Evolutionary conservation across 371 early-diverging fungal genomes (phyloP).

Genomic region (Synchytrium microbalum): DNA sequence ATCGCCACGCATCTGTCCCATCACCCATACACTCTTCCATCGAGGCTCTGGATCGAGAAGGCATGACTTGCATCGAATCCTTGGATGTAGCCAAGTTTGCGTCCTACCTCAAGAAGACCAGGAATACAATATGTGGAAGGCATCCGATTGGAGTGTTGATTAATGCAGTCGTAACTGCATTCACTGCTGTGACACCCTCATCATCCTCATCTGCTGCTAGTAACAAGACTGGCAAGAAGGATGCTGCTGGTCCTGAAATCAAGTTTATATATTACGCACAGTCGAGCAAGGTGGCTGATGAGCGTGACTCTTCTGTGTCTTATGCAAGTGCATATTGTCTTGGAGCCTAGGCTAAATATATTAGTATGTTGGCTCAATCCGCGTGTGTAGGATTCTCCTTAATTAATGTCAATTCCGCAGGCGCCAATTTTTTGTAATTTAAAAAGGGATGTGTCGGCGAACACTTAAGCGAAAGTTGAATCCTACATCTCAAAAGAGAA

Average conservation of each 20-base stretch:
- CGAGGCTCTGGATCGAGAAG: constrained; percentile 65
- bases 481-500: too few relatives aligned
- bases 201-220: constrained; percentile 8
- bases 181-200: constrained; percentile 15
- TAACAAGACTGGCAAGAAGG: constrained; percentile 3
- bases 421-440: too few relatives aligned
- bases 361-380: too few relatives aligned
- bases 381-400: too few relatives aligned
- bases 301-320: constrained; percentile 38
- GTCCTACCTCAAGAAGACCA: constrained; percentile 59
- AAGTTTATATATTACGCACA: constrained; percentile 83
- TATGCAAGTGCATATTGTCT: constrained; percentile 35
- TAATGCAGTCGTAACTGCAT: constrained; percentile 39
- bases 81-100: constrained; percentile 52
- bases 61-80: constrained; percentile 64
- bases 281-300: constrained; percentile 36
- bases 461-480: too few relatives aligned
- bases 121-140: constrained; percentile 90
- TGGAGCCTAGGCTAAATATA: too few relatives aligned
- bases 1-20: constrained; percentile 8
- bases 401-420: too few relatives aligned
- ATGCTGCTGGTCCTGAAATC: constrained; percentile 16
- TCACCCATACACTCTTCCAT: constrained; percentile 66
- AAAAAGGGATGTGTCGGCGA: too few relatives aligned
- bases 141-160: constrained; percentile 82